Conservation (phyloP, 169 alveolate genomes). For the Eimeria acervulina region DNA sequence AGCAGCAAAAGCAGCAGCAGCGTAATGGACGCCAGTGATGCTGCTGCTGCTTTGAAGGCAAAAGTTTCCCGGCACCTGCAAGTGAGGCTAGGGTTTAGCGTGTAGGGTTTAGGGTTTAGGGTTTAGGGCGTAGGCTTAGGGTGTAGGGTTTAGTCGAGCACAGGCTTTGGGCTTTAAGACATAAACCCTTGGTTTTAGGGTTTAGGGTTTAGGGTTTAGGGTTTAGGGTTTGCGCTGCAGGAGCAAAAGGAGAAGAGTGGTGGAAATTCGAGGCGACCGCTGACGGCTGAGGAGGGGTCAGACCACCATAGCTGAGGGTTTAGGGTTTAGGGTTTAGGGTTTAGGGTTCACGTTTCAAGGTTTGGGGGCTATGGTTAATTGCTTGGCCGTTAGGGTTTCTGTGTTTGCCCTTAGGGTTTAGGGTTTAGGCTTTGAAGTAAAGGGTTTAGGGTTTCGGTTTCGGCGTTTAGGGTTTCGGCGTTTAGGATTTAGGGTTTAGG, state of each 20-base stretch:
- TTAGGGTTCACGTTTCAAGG: not conserved
- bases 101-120: not conserved
- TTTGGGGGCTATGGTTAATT: not conserved
- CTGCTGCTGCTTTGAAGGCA: constrained; percentile 8
- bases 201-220: not conserved
- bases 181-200: too few species aligned
- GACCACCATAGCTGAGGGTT: not conserved
- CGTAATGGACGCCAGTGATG: not conserved
- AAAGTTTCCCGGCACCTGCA: not conserved
- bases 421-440: not conserved
- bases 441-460: not conserved
- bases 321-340: constrained; percentile 16
- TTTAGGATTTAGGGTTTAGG: constrained; percentile 7
- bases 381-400: not conserved
- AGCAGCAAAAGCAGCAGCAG: not conserved
- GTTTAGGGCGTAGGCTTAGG: not conserved
- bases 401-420: not conserved
- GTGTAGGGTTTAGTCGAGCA: too few species aligned
- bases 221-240: not conserved
- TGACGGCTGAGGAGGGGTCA: constrained; percentile 25
- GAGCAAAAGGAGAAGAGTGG: not conserved
- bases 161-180: too few species aligned
- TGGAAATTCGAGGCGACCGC: not conserved
- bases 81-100: constrained; percentile 2
- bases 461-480: not conserved